Conservation (phyloP, 331 rosid genomes). For the Ulmus americana region DNA sequence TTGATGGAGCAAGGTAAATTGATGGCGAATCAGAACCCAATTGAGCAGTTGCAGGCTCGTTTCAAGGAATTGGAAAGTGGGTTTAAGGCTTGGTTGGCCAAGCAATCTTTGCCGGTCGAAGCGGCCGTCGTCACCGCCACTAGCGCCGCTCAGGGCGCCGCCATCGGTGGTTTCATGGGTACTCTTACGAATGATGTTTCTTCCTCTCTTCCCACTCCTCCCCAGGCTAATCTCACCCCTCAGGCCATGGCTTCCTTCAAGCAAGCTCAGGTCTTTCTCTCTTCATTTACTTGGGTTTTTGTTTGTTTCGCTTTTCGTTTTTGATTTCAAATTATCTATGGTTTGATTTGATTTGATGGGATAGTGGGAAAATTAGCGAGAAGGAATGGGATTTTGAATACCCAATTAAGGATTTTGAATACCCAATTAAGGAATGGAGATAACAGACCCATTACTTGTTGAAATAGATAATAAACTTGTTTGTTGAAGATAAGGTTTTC, state of each 20-base stretch:
- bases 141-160: constrained; percentile 91
- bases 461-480: neutral
- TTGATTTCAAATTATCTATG: neutral
- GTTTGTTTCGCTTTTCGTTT: neutral
- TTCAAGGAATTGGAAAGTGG: constrained; percentile 54
- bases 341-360: neutral
- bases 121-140: constrained; percentile 82
- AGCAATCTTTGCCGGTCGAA: constrained; percentile 78
- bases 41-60: constrained; percentile 59
- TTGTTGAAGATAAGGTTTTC: constrained; percentile 1
- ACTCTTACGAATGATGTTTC: constrained; percentile 60
- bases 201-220: constrained; percentile 61
- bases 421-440: neutral
- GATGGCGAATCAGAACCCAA: constrained; percentile 56
- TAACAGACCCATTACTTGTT: neutral
- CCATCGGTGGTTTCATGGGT: constrained; percentile 84
- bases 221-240: constrained; percentile 64
- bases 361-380: neutral
- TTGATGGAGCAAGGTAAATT: constrained; percentile 64
- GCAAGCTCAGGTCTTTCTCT: constrained; percentile 77
- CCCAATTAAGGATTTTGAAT: too few species aligned
- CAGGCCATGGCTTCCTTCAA: constrained; percentile 86
- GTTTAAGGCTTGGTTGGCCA: constrained; percentile 62
- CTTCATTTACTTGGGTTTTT: neutral
- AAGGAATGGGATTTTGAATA: neutral